Evolutionary conservation across 129 eudicot genomes (phyloP).

Genomic region (Cynara cardunculus): DNA sequence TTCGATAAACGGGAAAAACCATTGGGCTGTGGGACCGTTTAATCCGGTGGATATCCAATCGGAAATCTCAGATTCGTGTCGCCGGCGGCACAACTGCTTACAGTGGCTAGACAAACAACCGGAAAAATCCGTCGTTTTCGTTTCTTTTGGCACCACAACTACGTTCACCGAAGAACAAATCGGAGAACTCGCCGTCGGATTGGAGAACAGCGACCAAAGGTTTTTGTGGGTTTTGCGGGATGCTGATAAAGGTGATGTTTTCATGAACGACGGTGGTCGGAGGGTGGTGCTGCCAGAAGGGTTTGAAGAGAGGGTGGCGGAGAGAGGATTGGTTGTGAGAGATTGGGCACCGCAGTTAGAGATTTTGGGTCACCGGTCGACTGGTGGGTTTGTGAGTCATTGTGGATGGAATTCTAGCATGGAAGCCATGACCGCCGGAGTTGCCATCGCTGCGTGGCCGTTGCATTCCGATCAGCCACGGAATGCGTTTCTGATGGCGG

Average conservation of each 20-base stretch:
- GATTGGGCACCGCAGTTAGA: background rate
- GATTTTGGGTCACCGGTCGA: background rate
- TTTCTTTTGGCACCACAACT: slow-evolving; percentile 53
- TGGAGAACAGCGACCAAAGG: slow-evolving; percentile 16
- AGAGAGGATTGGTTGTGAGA: background rate
- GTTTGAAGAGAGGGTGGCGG: background rate
- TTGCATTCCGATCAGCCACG: background rate
- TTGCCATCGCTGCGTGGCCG: background rate
- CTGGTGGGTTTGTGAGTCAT: background rate
- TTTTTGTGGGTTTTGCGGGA: slow-evolving; percentile 26
- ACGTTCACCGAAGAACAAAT: slow-evolving; percentile 43
- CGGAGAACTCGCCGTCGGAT: background rate
- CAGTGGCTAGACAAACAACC: slow-evolving; percentile 71
- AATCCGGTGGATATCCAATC: slow-evolving; percentile 18
- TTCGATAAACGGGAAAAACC: slow-evolving; percentile 17
- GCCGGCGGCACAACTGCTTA: slow-evolving; percentile 34
- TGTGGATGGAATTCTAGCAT: background rate
- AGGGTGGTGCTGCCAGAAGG: background rate
- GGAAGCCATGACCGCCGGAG: background rate
- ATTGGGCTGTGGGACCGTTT: slow-evolving; percentile 70
- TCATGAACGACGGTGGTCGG: background rate
- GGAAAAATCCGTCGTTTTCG: slow-evolving; percentile 44
- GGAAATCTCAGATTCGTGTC: background rate
- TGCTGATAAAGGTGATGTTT: slow-evolving; percentile 19
- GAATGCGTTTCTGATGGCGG: background rate